A percentile compares a stretch with the other conserved stretches of the same genome.
Evolutionary conservation across 2,329 filamentous ascomycete species (phyloP).

Genomic region (Verticillium nubilum): DNA sequence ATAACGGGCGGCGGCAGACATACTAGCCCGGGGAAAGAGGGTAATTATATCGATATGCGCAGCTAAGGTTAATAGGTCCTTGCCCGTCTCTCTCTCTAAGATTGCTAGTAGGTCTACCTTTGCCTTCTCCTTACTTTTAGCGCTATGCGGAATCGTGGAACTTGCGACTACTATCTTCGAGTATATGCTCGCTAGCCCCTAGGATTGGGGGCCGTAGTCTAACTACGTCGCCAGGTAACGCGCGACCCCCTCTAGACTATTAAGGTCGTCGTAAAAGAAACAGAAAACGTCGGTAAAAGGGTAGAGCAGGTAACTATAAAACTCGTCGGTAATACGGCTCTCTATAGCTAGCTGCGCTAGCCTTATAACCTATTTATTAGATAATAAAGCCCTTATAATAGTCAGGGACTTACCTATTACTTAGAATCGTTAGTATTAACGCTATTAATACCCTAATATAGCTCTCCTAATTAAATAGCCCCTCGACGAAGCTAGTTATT

Average conservation of each 20-base stretch:
- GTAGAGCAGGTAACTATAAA: conserved; percentile 3
- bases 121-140: not conserved
- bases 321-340: not conserved
- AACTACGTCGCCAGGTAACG: not conserved
- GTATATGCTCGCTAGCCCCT: too few species aligned
- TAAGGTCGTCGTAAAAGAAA: conserved; percentile 1
- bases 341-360: not conserved
- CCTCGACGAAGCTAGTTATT: too few species aligned
- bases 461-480: too few species aligned
- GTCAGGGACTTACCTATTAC: too few species aligned
- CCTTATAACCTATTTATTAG: not conserved
- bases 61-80: not conserved
- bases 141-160: not conserved
- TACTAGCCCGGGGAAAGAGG: not conserved
- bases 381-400: too few species aligned
- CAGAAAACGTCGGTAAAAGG: conserved; percentile 2
- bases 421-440: too few species aligned
- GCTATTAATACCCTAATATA: too few species aligned
- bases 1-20: not conserved
- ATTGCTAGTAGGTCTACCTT: not conserved
- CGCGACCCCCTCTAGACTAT: not conserved
- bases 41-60: not conserved
- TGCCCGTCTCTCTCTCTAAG: not conserved
- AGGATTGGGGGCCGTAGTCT: not conserved
- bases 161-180: not conserved